Evolutionary conservation across 2,329 filamentous ascomycete species (phyloP).

Genomic region (Cercospora berteroae): DNA sequence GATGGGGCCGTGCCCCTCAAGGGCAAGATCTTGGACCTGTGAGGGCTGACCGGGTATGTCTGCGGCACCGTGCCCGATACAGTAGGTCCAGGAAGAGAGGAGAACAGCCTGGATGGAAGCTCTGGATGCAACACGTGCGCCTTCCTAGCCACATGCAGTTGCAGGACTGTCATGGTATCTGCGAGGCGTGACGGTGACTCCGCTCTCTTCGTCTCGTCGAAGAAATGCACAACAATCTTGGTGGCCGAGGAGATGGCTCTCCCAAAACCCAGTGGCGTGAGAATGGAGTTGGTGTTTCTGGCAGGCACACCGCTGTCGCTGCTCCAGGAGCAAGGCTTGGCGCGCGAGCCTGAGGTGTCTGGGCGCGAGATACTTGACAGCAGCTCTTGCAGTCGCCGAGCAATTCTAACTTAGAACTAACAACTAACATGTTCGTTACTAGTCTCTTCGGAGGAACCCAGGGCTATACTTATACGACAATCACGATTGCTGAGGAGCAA

Average conservation of each 20-base stretch:
- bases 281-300: neutral
- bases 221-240: neutral
- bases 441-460: neutral
- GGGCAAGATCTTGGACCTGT: neutral
- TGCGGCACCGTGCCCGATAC: neutral
- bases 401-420: neutral
- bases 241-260: neutral
- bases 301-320: neutral
- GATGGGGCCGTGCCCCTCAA: neutral
- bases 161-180: neutral
- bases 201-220: neutral
- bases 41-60: neutral
- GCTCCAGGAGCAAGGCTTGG: neutral
- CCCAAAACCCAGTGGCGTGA: neutral
- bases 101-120: neutral
- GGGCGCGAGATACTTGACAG: neutral
- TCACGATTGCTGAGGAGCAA: neutral
- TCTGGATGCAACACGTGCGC: neutral
- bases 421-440: neutral
- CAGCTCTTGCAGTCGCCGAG: neutral
- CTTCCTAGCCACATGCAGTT: neutral
- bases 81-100: neutral
- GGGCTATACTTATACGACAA: neutral
- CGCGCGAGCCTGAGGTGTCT: neutral
- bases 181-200: too few relatives aligned